Conservation (phyloP, 305 asterid species). For the Petunia hybrid region DNA sequence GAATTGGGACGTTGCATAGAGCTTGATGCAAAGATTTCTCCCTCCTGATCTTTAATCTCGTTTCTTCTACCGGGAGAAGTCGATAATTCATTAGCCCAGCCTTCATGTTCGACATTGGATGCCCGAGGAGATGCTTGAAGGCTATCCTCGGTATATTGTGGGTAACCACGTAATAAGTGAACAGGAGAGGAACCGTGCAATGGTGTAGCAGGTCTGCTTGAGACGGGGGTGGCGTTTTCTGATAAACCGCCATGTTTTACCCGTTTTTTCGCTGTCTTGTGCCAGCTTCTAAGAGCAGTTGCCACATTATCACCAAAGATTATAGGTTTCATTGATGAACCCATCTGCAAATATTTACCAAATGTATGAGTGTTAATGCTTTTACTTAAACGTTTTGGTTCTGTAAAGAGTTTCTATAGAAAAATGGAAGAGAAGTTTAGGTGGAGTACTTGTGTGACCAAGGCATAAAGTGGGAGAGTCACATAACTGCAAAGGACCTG, state of each 20-base stretch:
- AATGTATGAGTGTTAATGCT: not conserved
- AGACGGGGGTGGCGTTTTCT: slow-evolving; percentile 53
- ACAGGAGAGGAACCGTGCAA: slow-evolving; percentile 56
- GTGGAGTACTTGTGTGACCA: slow-evolving; percentile 62
- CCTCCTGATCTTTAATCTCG: not conserved
- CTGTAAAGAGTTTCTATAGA: not conserved
- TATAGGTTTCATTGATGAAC: slow-evolving; percentile 64
- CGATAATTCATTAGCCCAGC: slow-evolving; percentile 38
- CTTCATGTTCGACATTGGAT: slow-evolving; percentile 41
- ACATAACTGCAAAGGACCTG: slow-evolving; percentile 73
- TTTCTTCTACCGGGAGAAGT: slow-evolving; percentile 33
- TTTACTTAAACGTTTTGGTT: not conserved
- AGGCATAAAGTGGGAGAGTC: slow-evolving; percentile 76
- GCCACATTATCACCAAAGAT: slow-evolving; percentile 65
- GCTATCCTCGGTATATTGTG: slow-evolving; percentile 38
- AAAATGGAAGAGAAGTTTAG: not conserved
- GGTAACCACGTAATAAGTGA: slow-evolving; percentile 47
- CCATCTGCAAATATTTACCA: slow-evolving; percentile 53
- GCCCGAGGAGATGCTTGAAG: slow-evolving; percentile 42
- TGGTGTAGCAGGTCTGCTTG: slow-evolving; percentile 66
- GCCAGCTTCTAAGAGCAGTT: slow-evolving; percentile 61
- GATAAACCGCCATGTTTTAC: slow-evolving; percentile 50
- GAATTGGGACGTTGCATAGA: not conserved
- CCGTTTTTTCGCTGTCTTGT: slow-evolving; percentile 55
- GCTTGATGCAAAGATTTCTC: slow-evolving; percentile 25